Conservation (phyloP, 163 green algal species). For the Scenedesmus sp. region DNA sequence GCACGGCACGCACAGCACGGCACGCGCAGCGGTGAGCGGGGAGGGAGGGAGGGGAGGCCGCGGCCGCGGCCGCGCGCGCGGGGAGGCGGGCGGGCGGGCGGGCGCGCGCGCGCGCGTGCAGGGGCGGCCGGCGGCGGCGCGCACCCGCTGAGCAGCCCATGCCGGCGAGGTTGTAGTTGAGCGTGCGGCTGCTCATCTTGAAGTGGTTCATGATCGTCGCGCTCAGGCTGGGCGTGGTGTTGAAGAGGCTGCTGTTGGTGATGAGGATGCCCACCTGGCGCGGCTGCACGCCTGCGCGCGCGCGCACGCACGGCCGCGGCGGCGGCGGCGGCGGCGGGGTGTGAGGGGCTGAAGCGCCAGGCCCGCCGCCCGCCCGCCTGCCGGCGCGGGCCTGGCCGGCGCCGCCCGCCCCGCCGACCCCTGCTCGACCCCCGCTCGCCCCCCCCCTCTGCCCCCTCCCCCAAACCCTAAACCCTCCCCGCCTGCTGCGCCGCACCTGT, state of each 20-base stretch:
- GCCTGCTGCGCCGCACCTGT: constrained; percentile 25
- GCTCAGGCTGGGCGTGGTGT: constrained; percentile 78
- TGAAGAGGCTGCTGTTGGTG: constrained; percentile 84
- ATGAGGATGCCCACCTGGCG: constrained; percentile 82
- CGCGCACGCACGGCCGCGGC: neutral
- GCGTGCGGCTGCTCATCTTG: constrained; percentile 91
- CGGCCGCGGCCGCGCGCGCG: too few relatives aligned
- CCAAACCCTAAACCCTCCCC: too few relatives aligned
- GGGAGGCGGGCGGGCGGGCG: too few relatives aligned
- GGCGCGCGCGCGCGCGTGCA: too few relatives aligned
- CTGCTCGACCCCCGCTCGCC: neutral
- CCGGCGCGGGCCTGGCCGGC: neutral
- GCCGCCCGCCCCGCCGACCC: neutral
- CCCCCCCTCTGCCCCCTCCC: neutral
- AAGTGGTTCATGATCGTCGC: constrained; percentile 91
- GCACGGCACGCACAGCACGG: neutral
- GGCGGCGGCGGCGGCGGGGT: too few relatives aligned
- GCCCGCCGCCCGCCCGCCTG: too few relatives aligned
- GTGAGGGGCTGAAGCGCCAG: too few relatives aligned
- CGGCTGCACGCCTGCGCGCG: constrained; percentile 59
- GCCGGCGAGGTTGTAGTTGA: constrained; percentile 85
- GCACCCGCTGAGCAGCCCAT: constrained; percentile 73
- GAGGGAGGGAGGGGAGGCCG: too few relatives aligned
- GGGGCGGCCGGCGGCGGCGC: too few relatives aligned
- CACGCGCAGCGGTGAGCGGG: neutral